Conservation (phyloP, 192 early-diverging fungal species). For the Backusella parvicylindrica region DNA sequence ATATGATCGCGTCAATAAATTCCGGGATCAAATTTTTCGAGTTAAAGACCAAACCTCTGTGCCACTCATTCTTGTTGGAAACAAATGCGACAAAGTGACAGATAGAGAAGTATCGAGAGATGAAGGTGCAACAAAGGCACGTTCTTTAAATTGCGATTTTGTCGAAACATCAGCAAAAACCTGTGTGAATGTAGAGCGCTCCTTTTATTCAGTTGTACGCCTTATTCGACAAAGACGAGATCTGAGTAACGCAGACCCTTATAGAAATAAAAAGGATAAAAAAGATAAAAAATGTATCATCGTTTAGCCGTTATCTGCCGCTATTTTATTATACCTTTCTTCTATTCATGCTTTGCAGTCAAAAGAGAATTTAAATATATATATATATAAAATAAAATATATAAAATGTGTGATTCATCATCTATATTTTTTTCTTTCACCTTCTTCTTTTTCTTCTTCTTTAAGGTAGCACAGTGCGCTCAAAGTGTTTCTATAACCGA, state of each 20-base stretch:
- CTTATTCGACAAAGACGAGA: conserved; percentile 61
- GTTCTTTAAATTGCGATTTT: conserved; percentile 68
- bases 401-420: neutral
- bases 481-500: neutral
- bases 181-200: conserved; percentile 83
- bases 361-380: neutral
- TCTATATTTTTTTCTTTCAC: neutral
- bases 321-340: neutral
- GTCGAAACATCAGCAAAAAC: conserved; percentile 84
- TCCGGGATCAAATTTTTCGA: conserved; percentile 76
- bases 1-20: conserved; percentile 76
- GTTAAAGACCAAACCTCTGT: conserved; percentile 80
- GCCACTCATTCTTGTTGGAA: conserved; percentile 84
- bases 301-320: neutral
- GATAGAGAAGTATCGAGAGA: conserved; percentile 78
- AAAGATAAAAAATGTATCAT: conserved; percentile 11
- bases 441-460: neutral
- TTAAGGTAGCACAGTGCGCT: neutral
- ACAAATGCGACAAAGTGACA: conserved; percentile 80
- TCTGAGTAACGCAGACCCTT: neutral
- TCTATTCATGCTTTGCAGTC: neutral
- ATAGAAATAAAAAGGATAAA: conserved; percentile 8
- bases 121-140: conserved; percentile 71
- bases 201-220: conserved; percentile 71
- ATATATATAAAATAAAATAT: neutral